Conservation (phyloP, 2,329 filamentous ascomycete genomes). For the Penicillium sp. region DNA sequence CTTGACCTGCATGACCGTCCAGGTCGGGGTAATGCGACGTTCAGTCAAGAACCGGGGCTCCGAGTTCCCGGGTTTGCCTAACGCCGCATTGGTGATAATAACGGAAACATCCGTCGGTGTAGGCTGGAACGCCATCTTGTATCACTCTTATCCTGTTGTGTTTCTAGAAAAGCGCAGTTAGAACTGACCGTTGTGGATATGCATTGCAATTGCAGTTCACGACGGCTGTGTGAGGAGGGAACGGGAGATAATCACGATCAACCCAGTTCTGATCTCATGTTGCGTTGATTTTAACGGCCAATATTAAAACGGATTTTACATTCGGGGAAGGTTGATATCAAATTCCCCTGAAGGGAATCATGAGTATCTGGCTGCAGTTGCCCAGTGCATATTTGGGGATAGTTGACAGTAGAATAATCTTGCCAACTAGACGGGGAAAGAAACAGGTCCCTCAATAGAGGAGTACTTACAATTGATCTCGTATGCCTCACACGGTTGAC, state of each 20-base stretch:
- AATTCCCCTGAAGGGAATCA: not conserved
- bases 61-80: constrained; percentile 13
- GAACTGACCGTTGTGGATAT: not conserved
- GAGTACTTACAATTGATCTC: constrained; percentile 6
- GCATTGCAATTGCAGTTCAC: no score
- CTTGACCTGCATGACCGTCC: constrained; percentile 82
- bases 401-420: not conserved
- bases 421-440: no score
- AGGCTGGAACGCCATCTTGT: constrained; percentile 36
- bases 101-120: constrained; percentile 41
- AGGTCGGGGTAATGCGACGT: constrained; percentile 85
- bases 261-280: not conserved
- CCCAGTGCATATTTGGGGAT: not conserved
- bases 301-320: not conserved
- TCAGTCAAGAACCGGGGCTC: constrained; percentile 61
- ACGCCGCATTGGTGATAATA: constrained; percentile 35
- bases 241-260: not conserved
- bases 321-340: constrained; percentile 11
- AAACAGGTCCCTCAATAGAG: not conserved
- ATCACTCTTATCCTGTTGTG: not conserved
- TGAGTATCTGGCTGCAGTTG: not conserved
- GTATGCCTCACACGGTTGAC: not conserved
- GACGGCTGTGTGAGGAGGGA: not conserved
- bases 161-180: constrained; percentile 1
- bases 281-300: not conserved